These are phyloP conservation scores for Monosporascus sp. DNA, from an alignment of 2,329 filamentous ascomycete genomes.

Conservation along the genomic window DNA sequence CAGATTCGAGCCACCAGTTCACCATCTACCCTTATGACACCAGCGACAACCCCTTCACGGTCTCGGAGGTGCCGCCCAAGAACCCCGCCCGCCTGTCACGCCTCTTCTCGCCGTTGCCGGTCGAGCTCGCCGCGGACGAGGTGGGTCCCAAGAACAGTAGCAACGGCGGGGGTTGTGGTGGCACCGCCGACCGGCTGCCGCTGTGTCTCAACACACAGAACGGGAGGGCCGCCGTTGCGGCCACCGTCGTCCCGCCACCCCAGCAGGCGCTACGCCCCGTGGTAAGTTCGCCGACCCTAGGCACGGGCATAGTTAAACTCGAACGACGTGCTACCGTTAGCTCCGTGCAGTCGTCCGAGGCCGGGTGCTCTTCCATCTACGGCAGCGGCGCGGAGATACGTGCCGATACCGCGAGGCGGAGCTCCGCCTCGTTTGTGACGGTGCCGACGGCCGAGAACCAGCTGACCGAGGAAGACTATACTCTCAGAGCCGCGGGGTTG, in stretches of 20 bases:
- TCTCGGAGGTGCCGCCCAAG: conserved; percentile 4
- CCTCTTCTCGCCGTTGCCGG: conserved; percentile 22
- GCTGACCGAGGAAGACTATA: neutral
- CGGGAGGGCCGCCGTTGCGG: conserved; percentile 1
- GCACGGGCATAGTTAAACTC: conserved; percentile 1
- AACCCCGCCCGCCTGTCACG: conserved; percentile 19
- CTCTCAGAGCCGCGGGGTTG: neutral
- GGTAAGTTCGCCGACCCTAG: conserved; percentile 19
- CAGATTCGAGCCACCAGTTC: conserved; percentile 8
- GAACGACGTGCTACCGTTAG: conserved; percentile 9
- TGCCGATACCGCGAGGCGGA: neutral
- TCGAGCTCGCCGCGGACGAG: conserved; percentile 2
- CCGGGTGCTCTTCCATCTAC: conserved; percentile 25
- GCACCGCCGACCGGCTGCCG: neutral
- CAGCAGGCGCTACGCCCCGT: conserved; percentile 16
- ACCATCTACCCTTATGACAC: conserved; percentile 8
- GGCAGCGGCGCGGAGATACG: conserved; percentile 20
- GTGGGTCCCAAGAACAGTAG: neutral
- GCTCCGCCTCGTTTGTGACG: conserved; percentile 9
- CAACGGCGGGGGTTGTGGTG: neutral
- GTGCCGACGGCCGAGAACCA: conserved; percentile 4
- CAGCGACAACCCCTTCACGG: conserved; percentile 23
- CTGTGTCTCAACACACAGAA: conserved; percentile 8
- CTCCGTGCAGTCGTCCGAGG: conserved; percentile 21
- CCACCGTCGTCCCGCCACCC: conserved; percentile 15